Evolutionary conservation across 495 filamentous ascomycete genomes (phyloP).

Genomic region (Poronia punctata): DNA sequence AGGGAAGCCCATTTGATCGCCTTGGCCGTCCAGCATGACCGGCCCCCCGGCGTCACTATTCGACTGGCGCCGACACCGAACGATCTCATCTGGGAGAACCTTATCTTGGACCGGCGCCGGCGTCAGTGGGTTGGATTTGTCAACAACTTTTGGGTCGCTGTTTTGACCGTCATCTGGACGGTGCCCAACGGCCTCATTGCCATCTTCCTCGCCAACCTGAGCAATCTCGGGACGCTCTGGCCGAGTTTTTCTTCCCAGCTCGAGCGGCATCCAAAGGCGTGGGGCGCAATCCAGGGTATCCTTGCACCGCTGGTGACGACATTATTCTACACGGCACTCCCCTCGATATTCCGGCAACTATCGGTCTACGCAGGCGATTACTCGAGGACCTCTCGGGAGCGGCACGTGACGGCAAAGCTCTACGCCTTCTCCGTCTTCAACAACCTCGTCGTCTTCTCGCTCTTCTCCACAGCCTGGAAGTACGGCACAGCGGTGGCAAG

Average conservation of each 20-base stretch:
- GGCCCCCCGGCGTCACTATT: conserved; percentile 63
- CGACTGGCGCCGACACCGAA: conserved; percentile 64
- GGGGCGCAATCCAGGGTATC: conserved; percentile 77
- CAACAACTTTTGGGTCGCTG: conserved; percentile 62
- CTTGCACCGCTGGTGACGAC: conserved; percentile 72
- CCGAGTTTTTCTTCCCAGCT: conserved; percentile 54
- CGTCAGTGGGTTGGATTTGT: conserved; percentile 58
- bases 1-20: conserved; percentile 70
- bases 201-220: conserved; percentile 68
- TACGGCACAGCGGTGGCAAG: conserved; percentile 53
- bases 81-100: conserved; percentile 80
- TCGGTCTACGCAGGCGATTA: conserved; percentile 60
- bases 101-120: conserved; percentile 50
- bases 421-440: conserved; percentile 86
- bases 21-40: conserved; percentile 58
- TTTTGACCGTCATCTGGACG: conserved; percentile 65
- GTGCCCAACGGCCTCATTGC: conserved; percentile 76
- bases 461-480: conserved; percentile 62
- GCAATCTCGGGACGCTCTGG: conserved; percentile 65
- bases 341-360: conserved; percentile 67
- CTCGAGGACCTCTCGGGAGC: conserved; percentile 70
- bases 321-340: conserved; percentile 66
- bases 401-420: conserved; percentile 68
- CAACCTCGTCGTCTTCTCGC: conserved; percentile 73
- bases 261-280: conserved; percentile 47